These are phyloP conservation scores for Mycena sanguinolenta DNA, from an alignment of 768 basidiomycete genomes.

Conservation along the genomic window DNA sequence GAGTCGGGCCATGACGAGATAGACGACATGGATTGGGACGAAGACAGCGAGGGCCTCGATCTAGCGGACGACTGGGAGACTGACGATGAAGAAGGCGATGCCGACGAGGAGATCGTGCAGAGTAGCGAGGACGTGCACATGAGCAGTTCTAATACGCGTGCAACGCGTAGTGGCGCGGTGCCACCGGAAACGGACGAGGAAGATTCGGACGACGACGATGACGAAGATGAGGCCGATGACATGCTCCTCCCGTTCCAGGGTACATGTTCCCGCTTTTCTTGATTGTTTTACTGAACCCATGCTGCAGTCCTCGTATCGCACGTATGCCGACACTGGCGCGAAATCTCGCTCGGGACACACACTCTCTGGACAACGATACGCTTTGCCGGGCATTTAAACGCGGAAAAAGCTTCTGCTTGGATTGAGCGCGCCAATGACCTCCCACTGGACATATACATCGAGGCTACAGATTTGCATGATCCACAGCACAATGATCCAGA, in stretches of 20 bases:
- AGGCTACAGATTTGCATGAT: conserved; percentile 52
- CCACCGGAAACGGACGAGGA: conserved; percentile 10
- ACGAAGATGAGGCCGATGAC: conserved; percentile 38
- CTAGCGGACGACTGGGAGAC: conserved; percentile 52
- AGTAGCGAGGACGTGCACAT: conserved; percentile 33
- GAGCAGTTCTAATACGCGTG: conserved; percentile 27
- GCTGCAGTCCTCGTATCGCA: conserved; percentile 67
- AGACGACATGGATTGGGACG: not conserved
- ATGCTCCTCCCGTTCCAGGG: conserved; percentile 29
- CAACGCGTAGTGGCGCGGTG: conserved; percentile 28
- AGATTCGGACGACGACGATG: conserved; percentile 41
- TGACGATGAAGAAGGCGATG: conserved; percentile 45
- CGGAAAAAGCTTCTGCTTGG: conserved; percentile 58
- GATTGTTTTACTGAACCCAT: not conserved
- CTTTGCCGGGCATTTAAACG: conserved; percentile 55
- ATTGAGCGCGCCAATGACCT: conserved; percentile 68
- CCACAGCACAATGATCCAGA: conserved; percentile 38
- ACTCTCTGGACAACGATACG: conserved; percentile 68
- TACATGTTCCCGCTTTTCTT: not conserved
- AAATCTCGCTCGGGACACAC: conserved; percentile 64
- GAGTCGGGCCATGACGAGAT: conserved; percentile 46
- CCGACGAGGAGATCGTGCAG: conserved; percentile 41
- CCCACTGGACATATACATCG: conserved; percentile 67
- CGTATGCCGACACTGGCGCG: conserved; percentile 73
- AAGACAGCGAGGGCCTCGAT: conserved; percentile 51